Base-by-base conservation (phyloP, 108 stramenopile species). In the Skeletonema tropicum region DNA sequence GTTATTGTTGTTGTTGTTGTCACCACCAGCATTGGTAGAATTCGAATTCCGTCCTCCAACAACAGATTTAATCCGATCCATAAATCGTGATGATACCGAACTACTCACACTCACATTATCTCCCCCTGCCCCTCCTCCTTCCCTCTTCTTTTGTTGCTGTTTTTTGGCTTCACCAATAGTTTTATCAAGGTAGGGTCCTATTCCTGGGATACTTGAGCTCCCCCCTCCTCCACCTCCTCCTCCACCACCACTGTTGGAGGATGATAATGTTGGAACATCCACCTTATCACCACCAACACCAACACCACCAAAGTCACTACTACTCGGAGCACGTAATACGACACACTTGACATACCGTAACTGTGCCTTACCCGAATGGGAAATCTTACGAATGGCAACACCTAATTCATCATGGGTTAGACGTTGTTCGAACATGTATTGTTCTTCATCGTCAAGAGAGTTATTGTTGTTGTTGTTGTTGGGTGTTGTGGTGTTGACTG, bases 321-420 rank as follows among this genome's bases (percentile, higher is more conserved):
- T 74, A 33, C 71, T 73, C 12, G 72, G 71, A 25, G 82, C 72
- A 19, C 77, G 52, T 1, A 93, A 64, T 10, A 70, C 75, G 4
- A 85, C 76, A 60, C 94, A 95, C 52, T 87, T 86, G 66, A 95
- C 91, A 68, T 93, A 93, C 39, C 94, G 79, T 25, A 93, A 70
- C 71, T 89, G 89, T 12, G 87, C 73, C 75, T 92, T 95, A 14
- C 94, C 94, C 67, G 90, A 90, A 26, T 90, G 90, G 74, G 90
- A 89, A 48, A 95, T 93, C 80, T 95, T 95, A 29, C 92, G 75
- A 31, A 95, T 90, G 6, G 94, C 94, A 3, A 95, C 92, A 9
- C 92, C 92, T 42, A 86, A 79, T 15, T 86, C 80, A 71, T 92
- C 90, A 26, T 90, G 86, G 14, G 86, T 85, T 49, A 95, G 70